Evolutionary conservation across 148 eudicot genomes (phyloP).

Genomic region (Rhododendron mucronatum): DNA sequence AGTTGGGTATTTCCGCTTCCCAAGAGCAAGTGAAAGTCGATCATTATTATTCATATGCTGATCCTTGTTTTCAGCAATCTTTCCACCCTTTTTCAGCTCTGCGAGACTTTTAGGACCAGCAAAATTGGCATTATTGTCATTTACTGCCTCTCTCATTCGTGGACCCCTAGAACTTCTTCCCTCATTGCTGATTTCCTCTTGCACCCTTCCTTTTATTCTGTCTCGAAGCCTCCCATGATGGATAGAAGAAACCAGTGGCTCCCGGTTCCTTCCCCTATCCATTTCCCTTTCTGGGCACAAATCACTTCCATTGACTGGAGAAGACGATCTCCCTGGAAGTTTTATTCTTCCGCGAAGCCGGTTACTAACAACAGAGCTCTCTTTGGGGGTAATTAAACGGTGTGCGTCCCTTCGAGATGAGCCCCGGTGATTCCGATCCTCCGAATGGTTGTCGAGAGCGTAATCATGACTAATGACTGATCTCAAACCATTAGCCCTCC

Average conservation of each 20-base stretch:
- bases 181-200: conserved; percentile 39
- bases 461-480: conserved; percentile 69
- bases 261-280: conserved; percentile 38
- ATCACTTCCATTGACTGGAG: conserved; percentile 33
- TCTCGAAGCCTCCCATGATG: conserved; percentile 64
- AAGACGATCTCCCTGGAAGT: conserved; percentile 53
- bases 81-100: conserved; percentile 45
- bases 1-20: conserved; percentile 49
- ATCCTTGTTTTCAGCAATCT: conserved; percentile 27
- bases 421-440: conserved; percentile 39
- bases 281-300: conserved; percentile 33
- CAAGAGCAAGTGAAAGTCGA: conserved; percentile 33
- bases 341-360: conserved; percentile 86
- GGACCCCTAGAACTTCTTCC: conserved; percentile 37
- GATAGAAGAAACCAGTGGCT: conserved; percentile 28
- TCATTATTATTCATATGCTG: conserved; percentile 22
- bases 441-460: conserved; percentile 31
- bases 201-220: conserved; percentile 51
- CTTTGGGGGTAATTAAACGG: conserved; percentile 33
- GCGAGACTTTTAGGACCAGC: conserved; percentile 65
- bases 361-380: conserved; percentile 42
- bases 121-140: conserved; percentile 30
- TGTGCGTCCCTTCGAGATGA: conserved; percentile 43
- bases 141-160: conserved; percentile 22
- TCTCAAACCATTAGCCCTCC: conserved; percentile 58